These are phyloP conservation scores for Meyerozyma sp. DNA, from an alignment of 1,139 yeast species.

Conservation along the genomic window DNA sequence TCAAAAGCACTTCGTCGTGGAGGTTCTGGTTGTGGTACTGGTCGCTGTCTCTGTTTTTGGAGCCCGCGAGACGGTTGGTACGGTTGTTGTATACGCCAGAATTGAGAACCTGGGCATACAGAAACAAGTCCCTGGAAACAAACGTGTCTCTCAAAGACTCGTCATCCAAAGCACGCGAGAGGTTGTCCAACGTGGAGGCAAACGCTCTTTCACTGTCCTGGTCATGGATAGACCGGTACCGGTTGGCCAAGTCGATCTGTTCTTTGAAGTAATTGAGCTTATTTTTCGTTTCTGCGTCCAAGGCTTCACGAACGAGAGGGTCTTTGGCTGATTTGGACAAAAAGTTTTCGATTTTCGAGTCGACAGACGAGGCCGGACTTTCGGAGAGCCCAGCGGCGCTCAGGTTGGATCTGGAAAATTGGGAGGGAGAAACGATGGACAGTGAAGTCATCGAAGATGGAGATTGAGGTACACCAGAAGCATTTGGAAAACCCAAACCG, in stretches of 20 bases:
- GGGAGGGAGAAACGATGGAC: conserved; percentile 2
- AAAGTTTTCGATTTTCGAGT: conserved; percentile 12
- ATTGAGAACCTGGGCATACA: conserved; percentile 23
- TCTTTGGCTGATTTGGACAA: conserved; percentile 16
- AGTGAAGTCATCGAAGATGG: conserved; percentile 1
- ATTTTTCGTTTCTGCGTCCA: conserved; percentile 15
- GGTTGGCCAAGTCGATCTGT: conserved; percentile 18
- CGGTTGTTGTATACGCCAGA: conserved; percentile 26
- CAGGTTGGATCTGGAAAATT: conserved; percentile 15
- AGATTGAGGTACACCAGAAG: conserved; percentile 1
- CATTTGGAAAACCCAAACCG: not conserved
- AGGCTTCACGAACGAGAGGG: conserved; percentile 17
- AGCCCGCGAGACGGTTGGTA: conserved; percentile 24
- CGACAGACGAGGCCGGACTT: not conserved
- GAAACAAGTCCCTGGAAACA: conserved; percentile 20
- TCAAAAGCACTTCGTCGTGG: conserved; percentile 27
- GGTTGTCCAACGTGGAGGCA: conserved; percentile 16
- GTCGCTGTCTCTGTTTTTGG: conserved; percentile 38
- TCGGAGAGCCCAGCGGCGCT: conserved; percentile 4
- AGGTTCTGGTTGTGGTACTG: conserved; percentile 22
- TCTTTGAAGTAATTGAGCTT: conserved; percentile 26
- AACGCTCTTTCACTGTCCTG: conserved; percentile 16
- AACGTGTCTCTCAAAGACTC: conserved; percentile 20
- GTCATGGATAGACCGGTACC: conserved; percentile 11
- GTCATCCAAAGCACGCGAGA: conserved; percentile 18